Conservation (phyloP, 495 filamentous ascomycete species). For the Penicillium alfredii region DNA sequence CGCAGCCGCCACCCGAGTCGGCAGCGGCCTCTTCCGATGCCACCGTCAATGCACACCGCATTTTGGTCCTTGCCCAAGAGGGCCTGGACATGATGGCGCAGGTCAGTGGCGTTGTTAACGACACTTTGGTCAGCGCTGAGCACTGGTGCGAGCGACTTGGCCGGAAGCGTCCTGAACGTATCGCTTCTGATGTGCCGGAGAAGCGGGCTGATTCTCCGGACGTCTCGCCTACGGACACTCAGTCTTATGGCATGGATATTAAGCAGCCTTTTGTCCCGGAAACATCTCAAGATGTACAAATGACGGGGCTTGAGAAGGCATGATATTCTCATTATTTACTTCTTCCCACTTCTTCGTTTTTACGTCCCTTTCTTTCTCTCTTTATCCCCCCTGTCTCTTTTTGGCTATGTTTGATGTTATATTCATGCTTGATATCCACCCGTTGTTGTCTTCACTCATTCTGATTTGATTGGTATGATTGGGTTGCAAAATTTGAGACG, state of each 20-base stretch:
- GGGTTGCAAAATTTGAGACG: no score
- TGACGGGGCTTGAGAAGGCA: slow-evolving; percentile 36
- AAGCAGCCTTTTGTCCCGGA: slow-evolving; percentile 30
- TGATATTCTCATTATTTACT: slow-evolving; percentile 11
- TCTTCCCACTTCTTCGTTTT: neutral
- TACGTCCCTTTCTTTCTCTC: neutral
- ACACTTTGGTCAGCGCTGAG: slow-evolving; percentile 81
- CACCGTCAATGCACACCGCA: slow-evolving; percentile 54
- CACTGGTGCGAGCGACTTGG: slow-evolving; percentile 77
- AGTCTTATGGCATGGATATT: slow-evolving; percentile 25
- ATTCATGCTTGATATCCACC: no score
- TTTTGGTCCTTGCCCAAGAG: slow-evolving; percentile 77
- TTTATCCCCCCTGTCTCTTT: slow-evolving; percentile 1
- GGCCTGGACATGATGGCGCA: slow-evolving; percentile 85
- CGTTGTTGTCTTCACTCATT: no score
- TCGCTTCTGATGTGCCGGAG: slow-evolving; percentile 19
- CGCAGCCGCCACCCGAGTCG: slow-evolving; percentile 37
- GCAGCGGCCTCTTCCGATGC: slow-evolving; percentile 34
- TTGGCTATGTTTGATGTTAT: no score
- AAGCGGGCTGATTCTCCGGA: slow-evolving; percentile 18
- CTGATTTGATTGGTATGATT: no score
- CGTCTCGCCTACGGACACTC: slow-evolving; percentile 8
- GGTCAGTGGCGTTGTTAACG: slow-evolving; percentile 72
- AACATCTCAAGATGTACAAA: slow-evolving; percentile 29
- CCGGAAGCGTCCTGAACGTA: slow-evolving; percentile 38